A percentile compares a stretch with the other conserved stretches of the same genome.
Evolutionary conservation across 2,329 filamentous ascomycete species (phyloP).

Genomic region (Corynespora cassiicola): DNA sequence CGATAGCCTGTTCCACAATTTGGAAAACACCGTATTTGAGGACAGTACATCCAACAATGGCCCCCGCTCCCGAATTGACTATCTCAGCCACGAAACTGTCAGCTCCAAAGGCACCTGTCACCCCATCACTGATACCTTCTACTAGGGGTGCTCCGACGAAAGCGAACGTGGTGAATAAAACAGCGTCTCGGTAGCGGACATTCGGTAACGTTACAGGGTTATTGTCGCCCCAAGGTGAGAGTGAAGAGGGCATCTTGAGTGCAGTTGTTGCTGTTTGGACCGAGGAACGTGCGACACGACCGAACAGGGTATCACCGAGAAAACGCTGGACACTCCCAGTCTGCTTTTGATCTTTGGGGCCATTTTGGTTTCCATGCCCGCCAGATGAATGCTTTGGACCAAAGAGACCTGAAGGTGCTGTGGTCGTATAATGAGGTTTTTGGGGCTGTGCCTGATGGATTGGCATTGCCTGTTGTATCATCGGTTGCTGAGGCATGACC

Average conservation of each 20-base stretch:
- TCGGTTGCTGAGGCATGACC: conserved; percentile 16
- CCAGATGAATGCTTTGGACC: conserved; percentile 23
- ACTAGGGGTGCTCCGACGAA: conserved; percentile 43
- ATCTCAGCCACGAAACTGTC: conserved; percentile 44
- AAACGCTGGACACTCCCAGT: conserved; percentile 40
- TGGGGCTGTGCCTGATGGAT: conserved; percentile 21
- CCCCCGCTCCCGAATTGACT: conserved; percentile 35
- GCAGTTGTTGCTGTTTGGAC: conserved; percentile 41
- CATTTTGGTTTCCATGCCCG: conserved; percentile 19
- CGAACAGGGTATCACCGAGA: conserved; percentile 45
- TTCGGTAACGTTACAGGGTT: conserved; percentile 48
- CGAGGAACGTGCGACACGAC: conserved; percentile 41
- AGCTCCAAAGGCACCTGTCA: conserved; percentile 38
- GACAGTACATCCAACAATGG: conserved; percentile 32
- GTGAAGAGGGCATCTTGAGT: conserved; percentile 38
- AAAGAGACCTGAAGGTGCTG: conserved; percentile 33
- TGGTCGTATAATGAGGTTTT: conserved; percentile 26
- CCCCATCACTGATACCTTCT: conserved; percentile 34
- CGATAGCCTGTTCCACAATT: conserved; percentile 48
- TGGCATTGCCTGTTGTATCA: conserved; percentile 1
- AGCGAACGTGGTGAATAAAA: conserved; percentile 46
- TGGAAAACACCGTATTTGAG: conserved; percentile 46
- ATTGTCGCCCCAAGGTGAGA: conserved; percentile 48
- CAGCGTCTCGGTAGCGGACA: conserved; percentile 46
- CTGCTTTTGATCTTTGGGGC: conserved; percentile 34